Evolutionary conservation across 1,139 yeast genomes (phyloP), one percentile per base, ranked within the genome.

Genomic region (Candida dubliniensis): DNA sequence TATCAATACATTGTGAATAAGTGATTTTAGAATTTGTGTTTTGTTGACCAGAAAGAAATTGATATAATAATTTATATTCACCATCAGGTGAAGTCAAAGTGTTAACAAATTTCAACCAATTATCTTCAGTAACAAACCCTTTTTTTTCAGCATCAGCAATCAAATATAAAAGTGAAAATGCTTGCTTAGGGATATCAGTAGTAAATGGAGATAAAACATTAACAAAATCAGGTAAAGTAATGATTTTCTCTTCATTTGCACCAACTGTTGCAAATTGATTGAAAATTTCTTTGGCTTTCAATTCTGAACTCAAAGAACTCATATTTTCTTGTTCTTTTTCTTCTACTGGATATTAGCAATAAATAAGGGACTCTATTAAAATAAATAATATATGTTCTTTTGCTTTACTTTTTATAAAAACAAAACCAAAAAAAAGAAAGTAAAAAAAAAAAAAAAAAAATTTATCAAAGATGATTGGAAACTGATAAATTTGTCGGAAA

Each of bases 61-160:
- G 76, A 57, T 76, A 82, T 36, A 81, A 64, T 34, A 81, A 63
- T 52, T 79, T 77, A 59, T 79, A 77, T 52, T 79, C 81, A 46
- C 84, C 85, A 54, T 82, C 83, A 42, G 71, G 69, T 38, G 76
- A 67, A 37, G 81, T 75, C 48, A 85, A 67, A 31, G 82, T 71
- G 44, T 72, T 65, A 49, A 82, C 75, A 57, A 85, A 82, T 31
- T 70, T 67, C 34, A 77, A 63, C 79, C 87, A 86, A 53, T 86
- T 90, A 11, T 64, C 58, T 39, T 80, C 75, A 34, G 75, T 74
- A 40, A 85, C 66, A 52, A 72, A 83, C 1, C 91, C 91, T 55
- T 83, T 84, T 47, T 72, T 71, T 36, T 75, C 74, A 45, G 73
- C 71, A 59, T 85, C 93, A 24, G 88, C 82, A 33, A 84, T 75